phyloP scores from a whole-genome alignment of 2,329 filamentous ascomycete genomes.

The Aureobasidium lini region DNA sequence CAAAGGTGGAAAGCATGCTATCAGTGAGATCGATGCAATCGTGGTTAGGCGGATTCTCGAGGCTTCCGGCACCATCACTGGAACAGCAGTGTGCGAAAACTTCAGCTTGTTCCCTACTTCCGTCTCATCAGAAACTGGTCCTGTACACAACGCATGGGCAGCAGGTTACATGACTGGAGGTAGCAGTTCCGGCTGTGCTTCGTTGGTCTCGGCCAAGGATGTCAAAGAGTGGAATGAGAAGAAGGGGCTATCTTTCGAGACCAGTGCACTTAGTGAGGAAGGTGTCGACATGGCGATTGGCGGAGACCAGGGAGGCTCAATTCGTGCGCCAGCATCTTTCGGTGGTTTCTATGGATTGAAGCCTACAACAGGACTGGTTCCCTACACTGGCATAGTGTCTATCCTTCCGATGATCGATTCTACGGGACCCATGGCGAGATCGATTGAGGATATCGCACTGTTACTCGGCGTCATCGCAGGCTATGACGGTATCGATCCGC shows the following conservation, averaged over 20 bases:
- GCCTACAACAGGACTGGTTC: conserved; percentile 36
- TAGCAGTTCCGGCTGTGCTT: conserved; percentile 28
- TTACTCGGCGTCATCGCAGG: conserved; percentile 37
- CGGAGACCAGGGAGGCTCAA: conserved; percentile 24
- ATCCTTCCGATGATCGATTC: conserved; percentile 40
- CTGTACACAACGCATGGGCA: conserved; percentile 35
- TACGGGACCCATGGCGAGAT: conserved; percentile 36
- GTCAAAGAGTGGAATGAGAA: conserved; percentile 19
- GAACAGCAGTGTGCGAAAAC: conserved; percentile 43
- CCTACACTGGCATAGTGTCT: conserved; percentile 37
- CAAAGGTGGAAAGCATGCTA: conserved; percentile 30
- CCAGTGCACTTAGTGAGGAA: conserved; percentile 14
- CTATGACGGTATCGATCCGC: conserved; percentile 39
- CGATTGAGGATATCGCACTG: conserved; percentile 34
- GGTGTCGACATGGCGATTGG: conserved; percentile 32
- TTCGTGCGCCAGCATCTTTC: conserved; percentile 20
- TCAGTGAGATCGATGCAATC: conserved; percentile 37
- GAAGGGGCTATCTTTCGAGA: conserved; percentile 15
- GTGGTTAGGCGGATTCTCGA: conserved; percentile 37
- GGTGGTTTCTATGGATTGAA: conserved; percentile 30
- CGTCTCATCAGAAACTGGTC: conserved; percentile 38
- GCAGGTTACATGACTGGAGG: conserved; percentile 31
- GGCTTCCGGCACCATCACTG: conserved; percentile 35
- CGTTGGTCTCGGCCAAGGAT: conserved; percentile 26
- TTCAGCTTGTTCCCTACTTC: conserved; percentile 37